These are phyloP conservation scores for Nicotiana tomentosiformis DNA, from an alignment of 257 asterid genomes.

Conservation along the genomic window DNA sequence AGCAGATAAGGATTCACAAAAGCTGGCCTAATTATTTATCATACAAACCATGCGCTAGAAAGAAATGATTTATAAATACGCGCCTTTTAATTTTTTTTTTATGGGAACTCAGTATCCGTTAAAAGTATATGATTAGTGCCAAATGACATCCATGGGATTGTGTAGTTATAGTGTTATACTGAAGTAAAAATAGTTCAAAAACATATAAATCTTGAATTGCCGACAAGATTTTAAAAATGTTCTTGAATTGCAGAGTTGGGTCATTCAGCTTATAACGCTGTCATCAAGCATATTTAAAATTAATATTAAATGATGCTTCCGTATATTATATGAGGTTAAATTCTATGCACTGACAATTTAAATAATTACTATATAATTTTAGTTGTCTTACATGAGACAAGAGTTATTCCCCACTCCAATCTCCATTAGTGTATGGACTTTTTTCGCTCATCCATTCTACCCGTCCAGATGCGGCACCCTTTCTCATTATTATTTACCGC, in stretches of 20 bases:
- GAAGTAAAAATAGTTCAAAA: neutral
- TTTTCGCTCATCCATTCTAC: too few relatives aligned
- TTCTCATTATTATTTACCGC: too few relatives aligned
- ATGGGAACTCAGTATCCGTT: neutral
- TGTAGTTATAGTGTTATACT: neutral
- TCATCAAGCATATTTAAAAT: neutral
- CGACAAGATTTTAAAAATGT: neutral
- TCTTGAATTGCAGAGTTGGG: neutral
- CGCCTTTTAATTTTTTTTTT: neutral
- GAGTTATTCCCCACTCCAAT: too few relatives aligned
- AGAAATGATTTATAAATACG: neutral
- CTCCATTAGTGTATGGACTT: too few relatives aligned
- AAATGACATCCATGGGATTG: neutral
- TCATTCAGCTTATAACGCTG: neutral
- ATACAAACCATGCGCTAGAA: neutral
- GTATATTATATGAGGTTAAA: too few relatives aligned
- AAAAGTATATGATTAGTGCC: neutral
- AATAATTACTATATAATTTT: too few relatives aligned
- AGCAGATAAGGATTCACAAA: neutral
- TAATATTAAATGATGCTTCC: too few relatives aligned
- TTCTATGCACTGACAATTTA: too few relatives aligned
- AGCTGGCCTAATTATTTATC: neutral
- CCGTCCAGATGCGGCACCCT: accelerated
- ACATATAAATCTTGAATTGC: neutral
- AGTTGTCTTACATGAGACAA: too few relatives aligned